Conservation (phyloP, 768 basidiomycete genomes). For the Suillus bovinus region DNA sequence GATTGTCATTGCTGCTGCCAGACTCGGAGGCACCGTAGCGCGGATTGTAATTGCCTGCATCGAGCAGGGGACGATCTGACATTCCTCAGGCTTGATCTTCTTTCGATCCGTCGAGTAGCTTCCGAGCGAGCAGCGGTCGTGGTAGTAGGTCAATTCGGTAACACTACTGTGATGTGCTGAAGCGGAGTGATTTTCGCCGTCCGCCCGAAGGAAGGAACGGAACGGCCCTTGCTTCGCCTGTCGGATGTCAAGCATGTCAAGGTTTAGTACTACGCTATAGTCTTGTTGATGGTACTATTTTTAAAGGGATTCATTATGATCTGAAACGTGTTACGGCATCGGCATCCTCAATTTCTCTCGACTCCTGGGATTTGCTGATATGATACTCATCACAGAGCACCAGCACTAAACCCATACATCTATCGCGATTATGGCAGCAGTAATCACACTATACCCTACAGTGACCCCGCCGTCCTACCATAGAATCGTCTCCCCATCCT, state of each 20-base stretch:
- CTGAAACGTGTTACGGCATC: not conserved
- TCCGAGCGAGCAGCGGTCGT: not conserved
- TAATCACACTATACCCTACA: slow-evolving; percentile 44
- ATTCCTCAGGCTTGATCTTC: not conserved
- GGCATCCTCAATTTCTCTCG: not conserved
- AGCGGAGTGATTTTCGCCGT: not conserved
- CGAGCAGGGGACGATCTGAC: not conserved
- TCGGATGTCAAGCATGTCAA: too few relatives aligned
- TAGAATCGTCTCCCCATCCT: slow-evolving; percentile 58
- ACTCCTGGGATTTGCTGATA: slow-evolving; percentile 7
- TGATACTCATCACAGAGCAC: not conserved
- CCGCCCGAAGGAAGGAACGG: not conserved
- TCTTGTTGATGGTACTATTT: not conserved
- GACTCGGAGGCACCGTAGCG: not conserved
- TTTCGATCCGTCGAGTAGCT: not conserved
- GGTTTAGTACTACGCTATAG: not conserved
- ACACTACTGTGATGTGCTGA: too few relatives aligned
- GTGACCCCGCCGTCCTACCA: slow-evolving; percentile 61
- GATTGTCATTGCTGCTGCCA: not conserved
- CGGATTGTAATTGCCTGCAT: not conserved
- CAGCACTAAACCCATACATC: not conserved
- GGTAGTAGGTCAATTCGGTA: not conserved
- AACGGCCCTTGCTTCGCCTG: not conserved
- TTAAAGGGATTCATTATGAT: not conserved
- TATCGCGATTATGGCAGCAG: slow-evolving; percentile 29